phyloP scores from a whole-genome alignment of 371 early-diverging fungal species.

The Hamiltosporidium tvaerminnensis region DNA sequence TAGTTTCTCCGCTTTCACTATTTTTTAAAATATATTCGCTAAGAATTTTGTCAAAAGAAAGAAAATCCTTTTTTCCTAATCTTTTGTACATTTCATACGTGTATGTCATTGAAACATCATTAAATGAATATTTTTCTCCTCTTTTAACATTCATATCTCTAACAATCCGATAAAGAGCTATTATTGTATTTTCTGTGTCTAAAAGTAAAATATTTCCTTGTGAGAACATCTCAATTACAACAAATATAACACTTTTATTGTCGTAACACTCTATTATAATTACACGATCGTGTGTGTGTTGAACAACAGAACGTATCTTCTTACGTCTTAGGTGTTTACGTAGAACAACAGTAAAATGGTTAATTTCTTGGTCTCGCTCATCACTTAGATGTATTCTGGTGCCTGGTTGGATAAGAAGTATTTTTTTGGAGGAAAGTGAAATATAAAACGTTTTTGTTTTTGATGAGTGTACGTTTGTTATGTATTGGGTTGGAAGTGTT shows the following conservation, averaged over 20 bases:
- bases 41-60: constrained; percentile 5
- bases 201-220: constrained; percentile 52
- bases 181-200: constrained; percentile 39
- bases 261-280: constrained; percentile 37
- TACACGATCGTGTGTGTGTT: constrained; percentile 50
- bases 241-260: constrained; percentile 9
- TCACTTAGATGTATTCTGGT: constrained; percentile 34
- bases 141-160: constrained; percentile 28
- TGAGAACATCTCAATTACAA: constrained; percentile 51
- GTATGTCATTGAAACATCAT: constrained; percentile 9
- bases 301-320: constrained; percentile 41
- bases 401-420: constrained; percentile 52
- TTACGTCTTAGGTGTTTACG: constrained; percentile 36
- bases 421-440: constrained; percentile 49
- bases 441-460: constrained; percentile 41
- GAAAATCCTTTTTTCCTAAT: constrained; percentile 10
- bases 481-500: constrained; percentile 32
- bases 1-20: no score
- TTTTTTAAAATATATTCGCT: no score
- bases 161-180: constrained; percentile 37
- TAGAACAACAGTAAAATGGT: constrained; percentile 46
- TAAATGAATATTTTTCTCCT: constrained; percentile 36
- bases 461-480: constrained; percentile 50
- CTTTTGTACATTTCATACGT: no score
- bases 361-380: constrained; percentile 15